These are phyloP conservation scores for Trametes cinnabarina DNA, from an alignment of 768 basidiomycete genomes.

Conservation along the genomic window DNA sequence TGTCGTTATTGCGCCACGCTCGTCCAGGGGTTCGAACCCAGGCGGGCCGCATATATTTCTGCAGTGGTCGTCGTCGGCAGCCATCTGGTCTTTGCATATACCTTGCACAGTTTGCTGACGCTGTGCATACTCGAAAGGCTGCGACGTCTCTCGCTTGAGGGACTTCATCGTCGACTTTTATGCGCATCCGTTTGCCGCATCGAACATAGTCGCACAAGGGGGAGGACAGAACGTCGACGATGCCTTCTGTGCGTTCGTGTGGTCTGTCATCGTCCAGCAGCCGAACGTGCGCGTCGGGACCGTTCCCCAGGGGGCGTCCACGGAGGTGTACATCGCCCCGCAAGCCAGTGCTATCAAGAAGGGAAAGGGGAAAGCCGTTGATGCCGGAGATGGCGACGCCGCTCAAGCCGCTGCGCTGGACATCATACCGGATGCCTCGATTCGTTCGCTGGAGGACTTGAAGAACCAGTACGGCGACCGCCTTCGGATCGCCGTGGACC, in stretches of 20 bases:
- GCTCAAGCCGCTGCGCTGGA: conserved; percentile 44
- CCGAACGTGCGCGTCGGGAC: conserved; percentile 75
- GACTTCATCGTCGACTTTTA: conserved; percentile 73
- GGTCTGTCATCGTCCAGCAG: conserved; percentile 75
- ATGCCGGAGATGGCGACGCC: conserved; percentile 37
- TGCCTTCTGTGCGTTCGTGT: conserved; percentile 74
- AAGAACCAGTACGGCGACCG: conserved; percentile 54
- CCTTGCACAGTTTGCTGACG: background rate
- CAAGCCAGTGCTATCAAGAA: conserved; percentile 67
- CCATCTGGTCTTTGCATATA: background rate
- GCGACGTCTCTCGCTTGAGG: conserved; percentile 64
- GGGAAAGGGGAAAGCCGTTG: conserved; percentile 56
- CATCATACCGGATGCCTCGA: conserved; percentile 53
- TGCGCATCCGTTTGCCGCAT: conserved; percentile 32
- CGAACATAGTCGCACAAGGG: background rate
- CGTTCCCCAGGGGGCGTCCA: conserved; percentile 55
- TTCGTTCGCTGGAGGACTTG: conserved; percentile 56
- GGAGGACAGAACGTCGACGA: conserved; percentile 66
- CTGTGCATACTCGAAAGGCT: conserved; percentile 47
- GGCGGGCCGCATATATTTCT: conserved; percentile 15
- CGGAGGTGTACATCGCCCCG: conserved; percentile 78
- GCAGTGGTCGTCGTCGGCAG: background rate
- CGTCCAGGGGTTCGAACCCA: conserved; percentile 31
- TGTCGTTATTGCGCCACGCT: conserved; percentile 5
- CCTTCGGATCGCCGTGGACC: conserved; percentile 72